Conservation (phyloP, 164 flowering plant genomes). For the Kingdonia uniflora region DNA sequence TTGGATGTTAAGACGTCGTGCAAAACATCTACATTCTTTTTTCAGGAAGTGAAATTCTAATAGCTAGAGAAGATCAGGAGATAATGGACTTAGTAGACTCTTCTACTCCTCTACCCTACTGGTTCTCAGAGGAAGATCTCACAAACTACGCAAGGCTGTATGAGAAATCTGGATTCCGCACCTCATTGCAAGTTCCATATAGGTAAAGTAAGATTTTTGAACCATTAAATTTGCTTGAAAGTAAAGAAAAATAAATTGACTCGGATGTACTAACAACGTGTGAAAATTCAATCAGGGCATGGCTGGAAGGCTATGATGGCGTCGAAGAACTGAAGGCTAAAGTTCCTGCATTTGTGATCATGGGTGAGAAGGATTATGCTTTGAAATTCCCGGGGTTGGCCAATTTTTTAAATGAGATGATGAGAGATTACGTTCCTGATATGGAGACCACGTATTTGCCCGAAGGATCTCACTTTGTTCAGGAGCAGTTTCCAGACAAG, state of each 20-base stretch:
- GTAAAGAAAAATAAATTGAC: no score
- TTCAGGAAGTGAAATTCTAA: constrained; percentile 43
- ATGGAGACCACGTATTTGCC: constrained; percentile 28
- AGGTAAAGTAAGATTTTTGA: constrained; percentile 18
- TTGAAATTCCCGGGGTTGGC: no score
- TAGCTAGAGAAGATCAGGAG: constrained; percentile 48
- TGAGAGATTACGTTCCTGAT: constrained; percentile 10
- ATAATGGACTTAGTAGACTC: constrained; percentile 56
- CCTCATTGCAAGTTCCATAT: constrained; percentile 51
- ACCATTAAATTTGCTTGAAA: no score
- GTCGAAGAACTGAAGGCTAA: no score
- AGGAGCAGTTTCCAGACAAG: constrained; percentile 40
- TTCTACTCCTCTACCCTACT: constrained; percentile 52
- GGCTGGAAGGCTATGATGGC: no score
- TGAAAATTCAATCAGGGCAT: no score
- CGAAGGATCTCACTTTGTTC: constrained; percentile 43
- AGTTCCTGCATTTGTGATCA: no score
- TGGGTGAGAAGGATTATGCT: no score
- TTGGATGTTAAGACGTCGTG: constrained; percentile 50
- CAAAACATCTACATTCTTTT: constrained; percentile 47
- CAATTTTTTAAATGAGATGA: no score
- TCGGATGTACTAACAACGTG: no score
- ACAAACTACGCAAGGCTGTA: constrained; percentile 36
- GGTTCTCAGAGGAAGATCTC: constrained; percentile 63
- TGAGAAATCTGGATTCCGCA: constrained; percentile 51